Evolutionary conservation across 345 rosid genomes (phyloP).

Genomic region (Hirschfeldia incana): DNA sequence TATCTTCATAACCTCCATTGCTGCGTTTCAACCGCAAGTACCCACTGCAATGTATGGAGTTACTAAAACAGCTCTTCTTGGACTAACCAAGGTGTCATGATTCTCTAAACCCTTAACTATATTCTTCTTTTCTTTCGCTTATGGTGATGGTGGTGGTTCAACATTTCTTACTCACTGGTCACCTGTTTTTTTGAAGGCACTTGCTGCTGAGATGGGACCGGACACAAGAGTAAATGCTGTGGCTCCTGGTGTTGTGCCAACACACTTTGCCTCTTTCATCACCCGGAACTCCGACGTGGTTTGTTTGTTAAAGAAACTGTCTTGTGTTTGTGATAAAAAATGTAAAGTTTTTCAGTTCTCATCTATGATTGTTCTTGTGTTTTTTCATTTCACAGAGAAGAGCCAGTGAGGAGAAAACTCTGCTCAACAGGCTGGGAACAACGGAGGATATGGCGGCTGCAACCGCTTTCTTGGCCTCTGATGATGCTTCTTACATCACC

Average conservation of each 20-base stretch:
- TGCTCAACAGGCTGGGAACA: constrained; percentile 68
- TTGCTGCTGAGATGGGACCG: constrained; percentile 84
- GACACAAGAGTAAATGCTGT: constrained; percentile 75
- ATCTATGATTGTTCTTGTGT: not conserved
- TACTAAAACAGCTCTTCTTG: constrained; percentile 16
- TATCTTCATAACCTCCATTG: constrained; percentile 71
- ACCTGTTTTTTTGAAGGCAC: constrained; percentile 49
- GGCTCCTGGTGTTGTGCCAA: constrained; percentile 93
- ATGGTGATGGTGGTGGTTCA: not conserved
- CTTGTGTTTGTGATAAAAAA: not conserved
- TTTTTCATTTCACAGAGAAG: constrained; percentile 18
- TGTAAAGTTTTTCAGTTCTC: not conserved
- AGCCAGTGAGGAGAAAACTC: constrained; percentile 46
- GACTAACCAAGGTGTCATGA: not conserved
- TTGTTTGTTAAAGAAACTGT: not conserved
- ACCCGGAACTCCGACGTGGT: constrained; percentile 49
- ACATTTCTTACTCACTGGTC: not conserved
- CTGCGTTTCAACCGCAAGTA: constrained; percentile 62
- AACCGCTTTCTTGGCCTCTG: constrained; percentile 72
- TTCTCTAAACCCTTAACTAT: not conserved
- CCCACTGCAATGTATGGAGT: constrained; percentile 88
- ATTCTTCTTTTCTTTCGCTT: not conserved
- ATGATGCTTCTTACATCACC: constrained; percentile 70
- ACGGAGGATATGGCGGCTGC: constrained; percentile 76
- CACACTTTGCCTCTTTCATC: constrained; percentile 65